These are phyloP conservation scores for Sclerotinia subarctica DNA, from an alignment of 2,329 filamentous ascomycete genomes.

Conservation along the genomic window DNA sequence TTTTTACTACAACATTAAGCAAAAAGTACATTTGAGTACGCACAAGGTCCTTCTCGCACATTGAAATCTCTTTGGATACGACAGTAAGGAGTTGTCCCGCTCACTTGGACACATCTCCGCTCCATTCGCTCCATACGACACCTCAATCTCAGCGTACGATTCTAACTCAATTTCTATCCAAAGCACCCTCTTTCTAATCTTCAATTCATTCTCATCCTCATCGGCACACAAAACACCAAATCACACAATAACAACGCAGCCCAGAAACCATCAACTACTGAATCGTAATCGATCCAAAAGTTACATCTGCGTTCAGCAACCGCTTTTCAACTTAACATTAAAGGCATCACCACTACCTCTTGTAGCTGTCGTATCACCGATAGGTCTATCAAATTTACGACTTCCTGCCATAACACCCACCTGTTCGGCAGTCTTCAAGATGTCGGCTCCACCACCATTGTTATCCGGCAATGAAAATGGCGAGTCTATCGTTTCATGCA, in stretches of 20 bases:
- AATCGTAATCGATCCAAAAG: no score
- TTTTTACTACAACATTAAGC: not conserved
- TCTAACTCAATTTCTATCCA: no score
- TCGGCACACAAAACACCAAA: no score
- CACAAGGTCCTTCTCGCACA: no score
- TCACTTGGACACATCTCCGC: not conserved
- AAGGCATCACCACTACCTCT: not conserved
- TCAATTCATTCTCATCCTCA: no score
- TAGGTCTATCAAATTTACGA: not conserved
- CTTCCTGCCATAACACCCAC: not conserved
- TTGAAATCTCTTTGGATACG: not conserved
- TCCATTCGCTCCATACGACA: no score
- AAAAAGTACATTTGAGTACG: not conserved
- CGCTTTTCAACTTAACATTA: no score
- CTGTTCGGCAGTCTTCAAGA: not conserved
- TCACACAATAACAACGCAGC: no score
- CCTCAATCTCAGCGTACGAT: no score
- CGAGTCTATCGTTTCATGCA: not conserved
- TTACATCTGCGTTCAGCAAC: no score
- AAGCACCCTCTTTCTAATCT: no score
- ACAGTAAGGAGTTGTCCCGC: not conserved
- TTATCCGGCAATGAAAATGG: not conserved
- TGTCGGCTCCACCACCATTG: not conserved
- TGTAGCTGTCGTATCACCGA: not conserved
- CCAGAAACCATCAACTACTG: no score